Conservation (phyloP, 441 rosid species). For the Gossypium schwendimanii region DNA sequence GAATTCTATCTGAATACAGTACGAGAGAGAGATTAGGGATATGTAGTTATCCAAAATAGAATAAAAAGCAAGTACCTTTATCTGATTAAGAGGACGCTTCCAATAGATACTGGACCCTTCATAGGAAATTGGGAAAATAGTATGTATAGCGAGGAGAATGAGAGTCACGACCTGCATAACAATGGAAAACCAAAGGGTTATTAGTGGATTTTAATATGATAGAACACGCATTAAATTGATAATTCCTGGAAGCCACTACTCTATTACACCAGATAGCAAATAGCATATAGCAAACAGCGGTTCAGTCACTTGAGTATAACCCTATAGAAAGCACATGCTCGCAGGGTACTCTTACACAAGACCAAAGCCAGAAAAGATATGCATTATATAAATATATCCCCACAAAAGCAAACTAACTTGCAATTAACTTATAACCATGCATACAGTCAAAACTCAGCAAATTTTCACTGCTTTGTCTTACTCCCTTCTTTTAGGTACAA, state of each 20-base stretch:
- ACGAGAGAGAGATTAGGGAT: slow-evolving; percentile 1
- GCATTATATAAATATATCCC: neutral
- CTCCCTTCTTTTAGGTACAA: neutral
- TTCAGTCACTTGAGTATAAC: neutral
- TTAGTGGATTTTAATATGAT: neutral
- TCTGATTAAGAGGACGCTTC: slow-evolving; percentile 46
- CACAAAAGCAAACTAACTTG: neutral
- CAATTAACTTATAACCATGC: neutral
- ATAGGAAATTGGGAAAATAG: slow-evolving; percentile 66
- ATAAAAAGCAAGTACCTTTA: slow-evolving; percentile 46
- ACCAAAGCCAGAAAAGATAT: neutral
- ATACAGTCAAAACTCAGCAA: neutral
- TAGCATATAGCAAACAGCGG: neutral
- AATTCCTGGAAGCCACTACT: neutral
- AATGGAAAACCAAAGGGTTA: slow-evolving; percentile 14
- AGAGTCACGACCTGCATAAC: slow-evolving; percentile 63
- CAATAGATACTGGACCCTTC: slow-evolving; percentile 72
- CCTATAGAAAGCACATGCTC: neutral
- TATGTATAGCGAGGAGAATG: slow-evolving; percentile 46
- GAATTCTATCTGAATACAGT: neutral
- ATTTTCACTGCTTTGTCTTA: neutral
- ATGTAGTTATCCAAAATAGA: slow-evolving; percentile 9
- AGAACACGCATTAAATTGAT: neutral
- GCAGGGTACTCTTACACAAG: neutral
- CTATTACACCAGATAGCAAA: neutral